Evolutionary conservation across 345 rosid genomes (phyloP).

Genomic region (Melaleuca alternifolia): DNA sequence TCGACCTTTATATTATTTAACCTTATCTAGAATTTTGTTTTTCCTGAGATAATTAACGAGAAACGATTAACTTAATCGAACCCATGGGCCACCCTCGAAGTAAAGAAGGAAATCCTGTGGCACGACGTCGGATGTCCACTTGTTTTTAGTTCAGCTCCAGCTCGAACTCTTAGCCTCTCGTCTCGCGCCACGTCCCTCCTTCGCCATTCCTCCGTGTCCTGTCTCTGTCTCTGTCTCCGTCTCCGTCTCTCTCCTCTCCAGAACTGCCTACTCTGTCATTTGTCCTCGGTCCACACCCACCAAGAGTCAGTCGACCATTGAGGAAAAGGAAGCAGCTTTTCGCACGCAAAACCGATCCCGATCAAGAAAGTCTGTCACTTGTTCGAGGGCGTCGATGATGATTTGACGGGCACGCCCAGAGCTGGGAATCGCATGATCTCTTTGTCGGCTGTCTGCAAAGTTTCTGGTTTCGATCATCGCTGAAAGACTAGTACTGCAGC

Average conservation of each 20-base stretch:
- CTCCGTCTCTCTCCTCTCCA: neutral
- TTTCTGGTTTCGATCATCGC: neutral
- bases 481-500: neutral
- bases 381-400: neutral
- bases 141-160: neutral
- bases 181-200: neutral
- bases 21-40: neutral
- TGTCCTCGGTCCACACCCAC: neutral
- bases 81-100: neutral
- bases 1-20: neutral
- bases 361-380: neutral
- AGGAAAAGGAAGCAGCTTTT: neutral
- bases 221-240: neutral
- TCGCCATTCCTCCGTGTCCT: neutral
- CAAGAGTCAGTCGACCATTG: neutral
- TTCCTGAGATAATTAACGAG: neutral
- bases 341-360: neutral
- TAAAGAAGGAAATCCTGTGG: neutral
- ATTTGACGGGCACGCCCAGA: neutral
- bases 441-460: neutral
- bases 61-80: neutral
- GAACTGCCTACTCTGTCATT: neutral
- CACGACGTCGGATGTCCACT: neutral
- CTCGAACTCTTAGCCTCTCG: neutral
- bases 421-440: neutral